Conservation (phyloP, 768 basidiomycete genomes). For the Rhodotorula sphaerocarpa region DNA sequence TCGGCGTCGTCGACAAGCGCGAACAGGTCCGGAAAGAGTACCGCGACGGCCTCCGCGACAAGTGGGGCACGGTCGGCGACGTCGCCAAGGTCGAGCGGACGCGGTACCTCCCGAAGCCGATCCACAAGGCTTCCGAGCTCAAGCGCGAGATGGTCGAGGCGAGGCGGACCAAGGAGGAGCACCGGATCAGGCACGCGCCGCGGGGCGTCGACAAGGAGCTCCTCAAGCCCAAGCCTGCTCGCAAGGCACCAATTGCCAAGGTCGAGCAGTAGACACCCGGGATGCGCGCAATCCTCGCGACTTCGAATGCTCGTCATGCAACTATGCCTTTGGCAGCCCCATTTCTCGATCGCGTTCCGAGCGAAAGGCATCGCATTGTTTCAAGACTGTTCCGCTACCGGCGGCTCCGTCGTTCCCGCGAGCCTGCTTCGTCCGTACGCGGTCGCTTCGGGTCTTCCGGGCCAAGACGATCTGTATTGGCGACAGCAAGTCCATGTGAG, state of each 20-base stretch:
- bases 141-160: conserved; percentile 91
- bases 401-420: background rate
- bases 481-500: background rate
- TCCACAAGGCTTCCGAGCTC: conserved; percentile 75
- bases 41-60: conserved; percentile 71
- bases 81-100: conserved; percentile 74
- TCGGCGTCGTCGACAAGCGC: conserved; percentile 80
- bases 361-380: too few species aligned
- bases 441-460: conserved; percentile 17
- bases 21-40: conserved; percentile 91
- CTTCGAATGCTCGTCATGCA: too few species aligned
- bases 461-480: conserved; percentile 6
- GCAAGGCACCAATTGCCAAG: conserved; percentile 72
- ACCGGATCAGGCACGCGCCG: conserved; percentile 78
- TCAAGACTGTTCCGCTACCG: background rate
- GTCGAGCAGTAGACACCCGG: conserved; percentile 54
- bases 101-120: conserved; percentile 80
- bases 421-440: conserved; percentile 12
- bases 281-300: background rate
- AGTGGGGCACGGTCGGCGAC: conserved; percentile 77
- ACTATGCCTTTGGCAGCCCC: too few species aligned
- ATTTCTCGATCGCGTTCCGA: too few species aligned
- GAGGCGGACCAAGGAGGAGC: conserved; percentile 80
- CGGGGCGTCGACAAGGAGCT: conserved; percentile 58
- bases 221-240: conserved; percentile 80